phyloP scores from a whole-genome alignment of 306 rosid species.

The Rosa persica region DNA sequence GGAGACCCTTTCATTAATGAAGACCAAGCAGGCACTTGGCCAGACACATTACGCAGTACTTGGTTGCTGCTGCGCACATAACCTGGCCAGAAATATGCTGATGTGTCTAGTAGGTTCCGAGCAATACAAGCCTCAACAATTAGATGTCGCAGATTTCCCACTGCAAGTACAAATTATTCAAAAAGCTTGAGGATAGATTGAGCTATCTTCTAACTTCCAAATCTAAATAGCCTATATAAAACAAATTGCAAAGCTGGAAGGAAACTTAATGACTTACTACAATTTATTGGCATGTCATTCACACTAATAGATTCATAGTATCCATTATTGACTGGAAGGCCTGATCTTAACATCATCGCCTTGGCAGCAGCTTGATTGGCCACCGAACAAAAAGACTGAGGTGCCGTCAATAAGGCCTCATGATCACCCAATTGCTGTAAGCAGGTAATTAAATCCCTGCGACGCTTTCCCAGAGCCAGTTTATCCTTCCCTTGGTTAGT shows the following conservation, averaged over 20 bases:
- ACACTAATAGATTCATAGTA: conserved; percentile 45
- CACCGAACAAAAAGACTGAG: conserved; percentile 51
- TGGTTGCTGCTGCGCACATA: conserved; percentile 66
- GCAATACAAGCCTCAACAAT: conserved; percentile 93
- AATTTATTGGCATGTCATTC: conserved; percentile 57
- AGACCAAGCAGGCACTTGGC: conserved; percentile 71
- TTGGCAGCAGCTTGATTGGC: conserved; percentile 95
- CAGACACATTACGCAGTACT: conserved; percentile 55
- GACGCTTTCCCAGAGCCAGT: conserved; percentile 52
- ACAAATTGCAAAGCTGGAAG: conserved; percentile 25
- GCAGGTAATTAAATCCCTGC: conserved; percentile 63
- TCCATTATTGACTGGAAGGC: conserved; percentile 54
- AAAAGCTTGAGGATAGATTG: conserved; percentile 17
- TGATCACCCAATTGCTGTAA: conserved; percentile 78
- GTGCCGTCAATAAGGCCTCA: conserved; percentile 63
- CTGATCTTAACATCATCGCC: conserved; percentile 67
- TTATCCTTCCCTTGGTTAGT: conserved; percentile 54
- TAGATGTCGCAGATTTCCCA: conserved; percentile 86
- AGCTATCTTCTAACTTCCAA: not conserved
- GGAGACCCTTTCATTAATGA: conserved; percentile 78
- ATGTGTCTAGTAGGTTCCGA: conserved; percentile 72
- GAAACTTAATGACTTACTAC: conserved; percentile 58
- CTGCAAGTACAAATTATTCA: conserved; percentile 46
- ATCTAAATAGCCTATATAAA: conserved; percentile 23
- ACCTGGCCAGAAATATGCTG: conserved; percentile 92